Base-by-base conservation (phyloP, 768 basidiomycete species). In the Tricholoma sp. region DNA sequence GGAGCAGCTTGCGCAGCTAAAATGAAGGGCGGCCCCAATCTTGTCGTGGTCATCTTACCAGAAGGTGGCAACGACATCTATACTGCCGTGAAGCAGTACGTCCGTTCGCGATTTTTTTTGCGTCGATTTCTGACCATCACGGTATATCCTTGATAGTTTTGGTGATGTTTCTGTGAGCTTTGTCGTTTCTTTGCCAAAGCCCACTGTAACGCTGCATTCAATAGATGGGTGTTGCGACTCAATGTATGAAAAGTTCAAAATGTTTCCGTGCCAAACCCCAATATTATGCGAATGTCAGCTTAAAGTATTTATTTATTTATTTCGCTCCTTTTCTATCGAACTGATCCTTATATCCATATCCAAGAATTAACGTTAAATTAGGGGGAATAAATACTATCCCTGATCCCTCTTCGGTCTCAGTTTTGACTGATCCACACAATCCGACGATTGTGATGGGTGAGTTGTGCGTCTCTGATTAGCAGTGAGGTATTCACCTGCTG, bases 361-460 rank as follows among this genome's bases (percentile, higher is more conserved):
- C 9, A 58, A 92, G 89, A 67, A 78, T 92, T 62, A 92, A 92
- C 59, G 90, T 90, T 18, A 92, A 93, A 67, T 76, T 92, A 0
- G 91, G 90, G 12, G 91, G 91, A 1, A 87, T 91, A 66, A 93
- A 93, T 66, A 81, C 83, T 1, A 76, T 93, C 29, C 90, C 89
- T 0, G 86, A 89, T 52, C 79, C 86, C 0, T 73, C 78, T 11
- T 85, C 85, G 0, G 85, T 88, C 1, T 75, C 80, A 0, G 78
- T 82, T 7, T 73, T 93, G 9, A 82, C 83, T 0, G 89, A 93
- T 64, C 81, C 84, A 1, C 76, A 80, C 27, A 82, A 84, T 63
- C 91, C 90, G 1, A 90, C 90, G 0, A 82, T 93, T 6, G 82
- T 93, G 52, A 85, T 92, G 80, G 91, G 89, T 79, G 72, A 61